Conservation (phyloP, 176 grass and related monocot genomes). For the Rhynchospora breviuscula region DNA sequence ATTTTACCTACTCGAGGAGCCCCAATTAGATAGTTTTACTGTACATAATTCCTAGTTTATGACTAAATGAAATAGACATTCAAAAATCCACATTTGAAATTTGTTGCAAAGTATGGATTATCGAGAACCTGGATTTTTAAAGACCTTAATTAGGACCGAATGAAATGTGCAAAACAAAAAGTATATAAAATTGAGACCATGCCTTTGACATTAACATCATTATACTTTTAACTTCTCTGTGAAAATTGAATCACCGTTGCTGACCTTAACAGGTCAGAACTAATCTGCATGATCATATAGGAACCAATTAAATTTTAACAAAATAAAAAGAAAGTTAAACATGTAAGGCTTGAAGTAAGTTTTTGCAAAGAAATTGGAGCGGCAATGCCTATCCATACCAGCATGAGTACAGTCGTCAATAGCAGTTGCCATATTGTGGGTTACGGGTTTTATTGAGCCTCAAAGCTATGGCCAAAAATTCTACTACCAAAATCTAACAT, state of each 20-base stretch:
- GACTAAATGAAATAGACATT: not conserved
- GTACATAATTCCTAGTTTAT: not conserved
- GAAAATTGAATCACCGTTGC: conserved; percentile 97
- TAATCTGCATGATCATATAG: conserved; percentile 48
- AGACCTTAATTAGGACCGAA: not conserved
- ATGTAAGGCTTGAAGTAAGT: not conserved
- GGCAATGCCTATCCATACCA: not conserved
- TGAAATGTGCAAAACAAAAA: not conserved
- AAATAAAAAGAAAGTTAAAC: conserved; percentile 10
- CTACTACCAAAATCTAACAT: not conserved
- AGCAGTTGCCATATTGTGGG: not conserved
- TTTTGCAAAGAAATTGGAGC: not conserved
- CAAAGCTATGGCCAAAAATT: too few relatives aligned
- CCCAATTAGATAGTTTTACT: not conserved
- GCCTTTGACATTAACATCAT: conserved; percentile 90
- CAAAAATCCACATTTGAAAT: not conserved
- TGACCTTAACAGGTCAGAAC: conserved; percentile 99
- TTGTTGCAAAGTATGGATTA: not conserved
- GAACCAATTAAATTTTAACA: not conserved
- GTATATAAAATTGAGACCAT: conserved; percentile 6
- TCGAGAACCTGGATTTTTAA: not conserved
- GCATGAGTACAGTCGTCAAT: not conserved
- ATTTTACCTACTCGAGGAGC: not conserved
- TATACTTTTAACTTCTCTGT: conserved; percentile 85
- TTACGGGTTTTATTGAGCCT: too few relatives aligned